A percentile compares a stretch with the other conserved stretches of the same genome.
These are phyloP conservation scores for Hypericum perforatum DNA, from an alignment of 345 rosid species.

Conservation along the genomic window DNA sequence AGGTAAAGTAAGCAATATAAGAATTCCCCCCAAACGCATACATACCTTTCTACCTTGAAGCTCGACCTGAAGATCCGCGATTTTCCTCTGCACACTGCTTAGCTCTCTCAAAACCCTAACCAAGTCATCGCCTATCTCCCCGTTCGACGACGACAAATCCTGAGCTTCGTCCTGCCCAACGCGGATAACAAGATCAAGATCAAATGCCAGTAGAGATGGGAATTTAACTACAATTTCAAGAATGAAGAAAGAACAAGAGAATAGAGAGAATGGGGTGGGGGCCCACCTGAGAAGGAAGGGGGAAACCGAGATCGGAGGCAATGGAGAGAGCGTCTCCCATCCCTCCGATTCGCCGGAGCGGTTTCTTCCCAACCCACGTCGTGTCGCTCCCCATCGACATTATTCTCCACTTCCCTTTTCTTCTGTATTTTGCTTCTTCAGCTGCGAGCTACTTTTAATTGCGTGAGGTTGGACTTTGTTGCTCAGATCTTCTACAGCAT, in stretches of 20 bases:
- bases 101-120: constrained; percentile 73
- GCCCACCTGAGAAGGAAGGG: constrained; percentile 71
- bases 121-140: constrained; percentile 76
- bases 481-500: too few relatives aligned
- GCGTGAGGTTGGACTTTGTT: too few relatives aligned
- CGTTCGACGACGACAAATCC: constrained; percentile 38
- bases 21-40: background rate
- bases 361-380: constrained; percentile 94
- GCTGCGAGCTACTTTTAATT: too few relatives aligned
- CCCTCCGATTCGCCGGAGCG: constrained; percentile 89
- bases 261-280: background rate
- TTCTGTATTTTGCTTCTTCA: too few relatives aligned
- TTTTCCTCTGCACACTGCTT: constrained; percentile 81
- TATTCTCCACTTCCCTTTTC: background rate
- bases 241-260: background rate
- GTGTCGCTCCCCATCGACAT: constrained; percentile 82
- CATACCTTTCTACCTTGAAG: constrained; percentile 99
- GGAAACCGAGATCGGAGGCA: constrained; percentile 90
- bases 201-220: too few relatives aligned
- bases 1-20: background rate
- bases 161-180: constrained; percentile 53
- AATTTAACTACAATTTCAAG: too few relatives aligned
- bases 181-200: background rate
- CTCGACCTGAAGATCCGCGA: constrained; percentile 90
- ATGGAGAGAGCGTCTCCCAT: constrained; percentile 95